Conservation (phyloP, 305 asterid genomes). For the Solanum hybrid region DNA sequence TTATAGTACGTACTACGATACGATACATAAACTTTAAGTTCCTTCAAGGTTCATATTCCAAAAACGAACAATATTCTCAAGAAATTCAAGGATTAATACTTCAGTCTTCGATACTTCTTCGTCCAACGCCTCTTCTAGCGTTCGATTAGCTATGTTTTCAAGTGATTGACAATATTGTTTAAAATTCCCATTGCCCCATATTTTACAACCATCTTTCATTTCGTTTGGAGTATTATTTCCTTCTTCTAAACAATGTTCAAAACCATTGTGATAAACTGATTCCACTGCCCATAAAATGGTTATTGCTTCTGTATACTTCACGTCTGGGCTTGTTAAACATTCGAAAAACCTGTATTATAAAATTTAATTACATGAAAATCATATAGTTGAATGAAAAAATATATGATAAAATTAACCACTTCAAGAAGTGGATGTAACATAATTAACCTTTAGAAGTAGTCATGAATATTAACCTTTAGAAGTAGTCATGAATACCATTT, state of each 20-base stretch:
- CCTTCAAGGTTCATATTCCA: neutral
- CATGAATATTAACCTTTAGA: too few relatives aligned
- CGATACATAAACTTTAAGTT: neutral
- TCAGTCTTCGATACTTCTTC: neutral
- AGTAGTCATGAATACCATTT: neutral
- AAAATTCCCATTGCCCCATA: neutral
- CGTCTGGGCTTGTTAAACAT: neutral
- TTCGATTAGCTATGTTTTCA: neutral
- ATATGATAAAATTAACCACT: neutral
- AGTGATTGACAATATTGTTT: neutral
- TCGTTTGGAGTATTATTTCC: neutral
- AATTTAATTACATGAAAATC: neutral
- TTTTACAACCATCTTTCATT: neutral
- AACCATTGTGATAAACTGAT: neutral
- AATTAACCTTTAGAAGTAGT: neutral
- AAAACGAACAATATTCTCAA: neutral
- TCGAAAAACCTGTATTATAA: neutral
- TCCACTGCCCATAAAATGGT: constrained; percentile 6
- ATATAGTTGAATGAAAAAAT: neutral
- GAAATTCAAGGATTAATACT: neutral
- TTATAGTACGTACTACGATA: neutral
- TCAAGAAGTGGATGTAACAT: neutral
- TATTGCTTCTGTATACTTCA: neutral
- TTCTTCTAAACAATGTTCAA: neutral
- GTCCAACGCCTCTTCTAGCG: neutral